A percentile compares a stretch with the other conserved stretches of the same genome.
Conservation (phyloP, 1,139 yeast genomes). For the Protomyces lactucae-debilis region DNA sequence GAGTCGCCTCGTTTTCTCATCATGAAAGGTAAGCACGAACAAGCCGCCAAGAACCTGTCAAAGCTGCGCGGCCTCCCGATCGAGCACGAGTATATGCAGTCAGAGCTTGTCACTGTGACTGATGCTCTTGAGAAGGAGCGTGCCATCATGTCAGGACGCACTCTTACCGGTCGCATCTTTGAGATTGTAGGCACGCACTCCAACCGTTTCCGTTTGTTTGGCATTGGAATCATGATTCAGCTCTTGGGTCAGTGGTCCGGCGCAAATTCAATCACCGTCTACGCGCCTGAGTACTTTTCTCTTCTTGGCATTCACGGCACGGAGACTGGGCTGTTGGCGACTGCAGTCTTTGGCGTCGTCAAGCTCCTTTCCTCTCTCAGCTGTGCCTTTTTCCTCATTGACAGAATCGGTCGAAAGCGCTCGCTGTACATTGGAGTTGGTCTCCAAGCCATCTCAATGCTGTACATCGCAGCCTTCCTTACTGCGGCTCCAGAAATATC, state of each 20-base stretch:
- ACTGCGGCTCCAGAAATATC: constrained; percentile 42
- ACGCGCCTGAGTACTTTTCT: constrained; percentile 47
- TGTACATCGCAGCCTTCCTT: constrained; percentile 48
- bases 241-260: constrained; percentile 61
- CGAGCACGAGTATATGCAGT: constrained; percentile 41
- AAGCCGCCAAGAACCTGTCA: constrained; percentile 44
- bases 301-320: constrained; percentile 47
- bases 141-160: constrained; percentile 31
- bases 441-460: constrained; percentile 40
- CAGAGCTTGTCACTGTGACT: constrained; percentile 35
- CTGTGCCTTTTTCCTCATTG: constrained; percentile 49
- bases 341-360: constrained; percentile 52
- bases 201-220: constrained; percentile 47
- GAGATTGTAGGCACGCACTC: constrained; percentile 36
- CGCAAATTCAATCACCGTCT: constrained; percentile 54
- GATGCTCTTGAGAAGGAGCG: constrained; percentile 22
- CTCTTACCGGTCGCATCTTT: neutral
- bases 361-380: constrained; percentile 46
- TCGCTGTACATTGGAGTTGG: constrained; percentile 46
- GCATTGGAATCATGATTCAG: constrained; percentile 46
- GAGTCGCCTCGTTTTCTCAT: constrained; percentile 52
- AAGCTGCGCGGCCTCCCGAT: constrained; percentile 49
- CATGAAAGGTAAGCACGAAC: constrained; percentile 40
- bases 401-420: constrained; percentile 47
- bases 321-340: constrained; percentile 46